Percentiles rank a stretch among this genome's conserved stretches.
Conservation (phyloP, 805 yeast species). For the Candida oleophila region DNA sequence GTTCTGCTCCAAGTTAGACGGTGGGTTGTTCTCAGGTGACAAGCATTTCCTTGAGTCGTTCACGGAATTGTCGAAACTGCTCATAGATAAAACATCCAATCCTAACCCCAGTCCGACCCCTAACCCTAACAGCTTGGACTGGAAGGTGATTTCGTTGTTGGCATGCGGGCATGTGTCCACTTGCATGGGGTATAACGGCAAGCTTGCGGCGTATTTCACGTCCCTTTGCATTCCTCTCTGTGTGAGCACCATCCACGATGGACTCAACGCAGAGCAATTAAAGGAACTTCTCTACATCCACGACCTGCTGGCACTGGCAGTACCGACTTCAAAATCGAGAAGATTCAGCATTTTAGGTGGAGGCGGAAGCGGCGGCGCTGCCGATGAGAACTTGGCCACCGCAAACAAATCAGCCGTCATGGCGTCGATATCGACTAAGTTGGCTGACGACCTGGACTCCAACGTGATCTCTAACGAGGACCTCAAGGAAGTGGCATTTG, state of each 20-base stretch:
- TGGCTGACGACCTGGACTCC: not conserved
- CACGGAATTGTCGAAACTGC: conserved; percentile 24
- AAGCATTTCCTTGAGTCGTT: conserved; percentile 52
- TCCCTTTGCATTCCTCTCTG: conserved; percentile 37
- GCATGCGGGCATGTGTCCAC: conserved; percentile 39
- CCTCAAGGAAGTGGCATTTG: conserved; percentile 45
- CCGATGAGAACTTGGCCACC: not conserved
- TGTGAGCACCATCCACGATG: conserved; percentile 29
- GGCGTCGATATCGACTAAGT: not conserved
- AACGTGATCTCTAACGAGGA: conserved; percentile 21
- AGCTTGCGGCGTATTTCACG: conserved; percentile 28
- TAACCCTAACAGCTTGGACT: conserved; percentile 38
- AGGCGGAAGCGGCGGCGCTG: no score
- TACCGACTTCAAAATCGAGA: not conserved
- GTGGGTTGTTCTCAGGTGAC: conserved; percentile 66
- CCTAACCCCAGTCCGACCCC: conserved; percentile 8
- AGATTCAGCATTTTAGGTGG: conserved; percentile 5
- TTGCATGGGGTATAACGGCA: conserved; percentile 34
- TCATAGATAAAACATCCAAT: conserved; percentile 16
- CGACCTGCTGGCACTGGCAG: conserved; percentile 19
- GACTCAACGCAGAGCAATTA: conserved; percentile 19
- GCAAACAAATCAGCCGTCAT: not conserved
- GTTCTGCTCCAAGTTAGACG: conserved; percentile 51
- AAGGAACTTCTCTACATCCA: conserved; percentile 22
- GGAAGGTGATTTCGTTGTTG: conserved; percentile 44